phyloP scores from a whole-genome alignment of 805 yeast species.

The Lachancea kluyveri region DNA sequence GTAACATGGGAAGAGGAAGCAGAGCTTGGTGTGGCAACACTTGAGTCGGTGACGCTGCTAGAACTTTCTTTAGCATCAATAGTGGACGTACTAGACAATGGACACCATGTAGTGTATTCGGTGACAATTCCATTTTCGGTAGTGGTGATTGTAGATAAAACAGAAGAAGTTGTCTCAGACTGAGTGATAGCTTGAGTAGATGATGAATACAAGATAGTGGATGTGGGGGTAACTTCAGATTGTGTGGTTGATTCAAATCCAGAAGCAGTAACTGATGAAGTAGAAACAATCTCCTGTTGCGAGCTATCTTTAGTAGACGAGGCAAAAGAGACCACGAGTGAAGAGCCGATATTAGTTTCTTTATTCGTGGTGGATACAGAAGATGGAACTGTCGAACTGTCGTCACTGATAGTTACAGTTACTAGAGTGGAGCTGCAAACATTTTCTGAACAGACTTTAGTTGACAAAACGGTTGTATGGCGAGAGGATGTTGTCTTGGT shows the following conservation, averaged over 20 bases:
- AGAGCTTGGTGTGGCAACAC: slow-evolving; percentile 5
- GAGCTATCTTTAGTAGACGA: no score
- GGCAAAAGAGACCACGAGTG: no score
- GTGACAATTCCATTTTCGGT: slow-evolving; percentile 22
- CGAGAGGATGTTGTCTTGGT: neutral
- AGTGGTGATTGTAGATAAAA: slow-evolving; percentile 12
- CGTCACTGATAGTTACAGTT: slow-evolving; percentile 2
- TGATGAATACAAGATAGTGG: no score
- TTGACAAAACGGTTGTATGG: slow-evolving; percentile 7
- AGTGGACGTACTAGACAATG: slow-evolving; percentile 2
- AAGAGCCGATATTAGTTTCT: no score
- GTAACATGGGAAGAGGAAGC: slow-evolving; percentile 15
- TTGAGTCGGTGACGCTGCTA: no score
- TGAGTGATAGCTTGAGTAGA: slow-evolving; percentile 15
- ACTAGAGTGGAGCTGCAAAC: slow-evolving; percentile 6
- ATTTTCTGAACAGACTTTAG: slow-evolving; percentile 13
- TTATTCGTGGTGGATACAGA: neutral
- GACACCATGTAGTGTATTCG: slow-evolving; percentile 21
- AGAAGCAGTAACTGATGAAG: no score
- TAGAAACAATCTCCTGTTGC: no score
- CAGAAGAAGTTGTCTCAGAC: slow-evolving; percentile 12
- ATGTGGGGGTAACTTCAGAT: slow-evolving; percentile 24
- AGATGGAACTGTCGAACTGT: neutral
- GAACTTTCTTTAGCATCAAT: no score
- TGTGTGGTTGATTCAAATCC: slow-evolving; percentile 8